phyloP scores from a whole-genome alignment of 2,329 filamentous ascomycete species.

The Penicillium sp. region DNA sequence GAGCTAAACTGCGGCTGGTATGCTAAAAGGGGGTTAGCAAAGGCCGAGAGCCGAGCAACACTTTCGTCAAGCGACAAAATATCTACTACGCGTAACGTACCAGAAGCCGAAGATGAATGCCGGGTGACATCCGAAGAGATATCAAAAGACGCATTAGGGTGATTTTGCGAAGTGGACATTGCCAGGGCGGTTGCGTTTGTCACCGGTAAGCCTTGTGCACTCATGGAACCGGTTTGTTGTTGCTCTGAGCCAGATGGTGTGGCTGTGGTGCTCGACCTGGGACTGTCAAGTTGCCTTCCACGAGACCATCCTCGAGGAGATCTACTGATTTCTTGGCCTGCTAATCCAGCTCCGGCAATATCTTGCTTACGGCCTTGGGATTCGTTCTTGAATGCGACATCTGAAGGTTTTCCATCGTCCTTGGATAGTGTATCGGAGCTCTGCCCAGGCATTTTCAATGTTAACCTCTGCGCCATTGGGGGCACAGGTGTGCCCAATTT shows the following conservation, averaged over 20 bases:
- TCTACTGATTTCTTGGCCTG: conserved; percentile 20
- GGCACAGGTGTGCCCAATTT: conserved; percentile 57
- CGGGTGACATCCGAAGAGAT: not conserved
- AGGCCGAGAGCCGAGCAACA: not conserved
- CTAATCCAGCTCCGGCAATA: conserved; percentile 50
- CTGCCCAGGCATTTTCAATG: conserved; percentile 65
- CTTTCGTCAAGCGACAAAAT: not conserved
- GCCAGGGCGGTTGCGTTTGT: conserved; percentile 11
- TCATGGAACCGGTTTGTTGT: conserved; percentile 23
- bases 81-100: not conserved
- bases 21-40: conserved; percentile 13
- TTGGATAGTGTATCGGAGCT: conserved; percentile 50
- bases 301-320: conserved; percentile 34
- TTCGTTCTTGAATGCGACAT: conserved; percentile 55
- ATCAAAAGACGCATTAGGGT: conserved; percentile 6
- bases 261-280: conserved; percentile 22
- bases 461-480: conserved; percentile 61
- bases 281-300: conserved; percentile 35
- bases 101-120: not conserved
- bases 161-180: conserved; percentile 22
- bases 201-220: conserved; percentile 25
- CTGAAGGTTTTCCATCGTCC: conserved; percentile 41
- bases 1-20: conserved; percentile 24
- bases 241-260: conserved; percentile 23
- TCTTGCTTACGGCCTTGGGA: conserved; percentile 54